These are phyloP conservation scores for Piromyces sp. DNA, from an alignment of 192 early-diverging fungal species.

Conservation along the genomic window DNA sequence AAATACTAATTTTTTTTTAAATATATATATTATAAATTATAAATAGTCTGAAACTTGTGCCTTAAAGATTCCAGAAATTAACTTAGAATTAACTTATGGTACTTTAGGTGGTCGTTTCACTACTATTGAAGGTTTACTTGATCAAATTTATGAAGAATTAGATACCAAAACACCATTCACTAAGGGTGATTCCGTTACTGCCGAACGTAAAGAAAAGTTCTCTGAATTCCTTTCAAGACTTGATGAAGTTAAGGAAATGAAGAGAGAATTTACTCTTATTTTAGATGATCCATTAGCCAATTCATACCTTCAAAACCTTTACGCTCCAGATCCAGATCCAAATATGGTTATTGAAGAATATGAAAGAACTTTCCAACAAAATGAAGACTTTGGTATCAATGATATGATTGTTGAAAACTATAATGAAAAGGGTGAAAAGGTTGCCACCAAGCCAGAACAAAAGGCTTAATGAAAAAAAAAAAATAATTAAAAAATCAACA, in stretches of 20 bases:
- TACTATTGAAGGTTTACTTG: slow-evolving; percentile 79
- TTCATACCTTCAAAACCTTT: slow-evolving; percentile 73
- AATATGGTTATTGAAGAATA: slow-evolving; percentile 76
- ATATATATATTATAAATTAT: not conserved
- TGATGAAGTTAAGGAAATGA: slow-evolving; percentile 35
- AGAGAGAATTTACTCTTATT: slow-evolving; percentile 47
- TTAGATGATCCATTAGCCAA: slow-evolving; percentile 83
- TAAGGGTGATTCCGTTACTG: slow-evolving; percentile 46
- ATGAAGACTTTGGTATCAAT: slow-evolving; percentile 76
- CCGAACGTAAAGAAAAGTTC: slow-evolving; percentile 35
- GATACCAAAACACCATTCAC: slow-evolving; percentile 40
- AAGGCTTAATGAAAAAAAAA: not conserved
- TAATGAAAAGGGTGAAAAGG: not conserved
- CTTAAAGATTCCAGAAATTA: slow-evolving; percentile 70
- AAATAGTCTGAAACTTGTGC: slow-evolving; percentile 74
- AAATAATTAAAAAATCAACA: no score
- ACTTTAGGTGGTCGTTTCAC: slow-evolving; percentile 91
- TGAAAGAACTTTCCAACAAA: slow-evolving; percentile 71
- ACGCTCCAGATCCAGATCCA: slow-evolving; percentile 88
- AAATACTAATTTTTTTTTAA: not conserved
- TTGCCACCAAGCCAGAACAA: not conserved
- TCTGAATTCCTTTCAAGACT: slow-evolving; percentile 50
- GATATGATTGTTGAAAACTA: slow-evolving; percentile 40
- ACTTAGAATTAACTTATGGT: slow-evolving; percentile 66
- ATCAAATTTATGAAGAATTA: slow-evolving; percentile 77